Evolutionary conservation across 257 asterid species (phyloP).

Genomic region (Henckelia pumila): DNA sequence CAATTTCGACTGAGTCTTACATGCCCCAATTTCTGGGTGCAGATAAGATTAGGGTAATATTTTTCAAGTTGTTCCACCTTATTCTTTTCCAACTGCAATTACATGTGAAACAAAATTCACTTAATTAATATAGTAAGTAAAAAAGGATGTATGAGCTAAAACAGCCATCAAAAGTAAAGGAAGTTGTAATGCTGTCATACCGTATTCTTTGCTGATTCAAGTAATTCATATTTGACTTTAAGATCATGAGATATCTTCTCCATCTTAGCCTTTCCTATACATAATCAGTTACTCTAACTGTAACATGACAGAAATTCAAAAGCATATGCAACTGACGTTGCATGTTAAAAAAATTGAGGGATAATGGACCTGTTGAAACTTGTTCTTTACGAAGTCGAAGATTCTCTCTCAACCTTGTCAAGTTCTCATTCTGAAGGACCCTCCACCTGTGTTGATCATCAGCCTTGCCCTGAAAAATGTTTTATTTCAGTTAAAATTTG

Average conservation of each 20-base stretch:
- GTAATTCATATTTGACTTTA: slow-evolving; percentile 59
- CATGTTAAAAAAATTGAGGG: slow-evolving; percentile 16
- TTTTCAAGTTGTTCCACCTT: slow-evolving; percentile 78
- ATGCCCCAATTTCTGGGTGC: slow-evolving; percentile 86
- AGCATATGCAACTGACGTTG: slow-evolving; percentile 18
- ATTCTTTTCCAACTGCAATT: slow-evolving; percentile 74
- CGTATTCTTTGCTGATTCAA: slow-evolving; percentile 68
- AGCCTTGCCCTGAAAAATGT: slow-evolving; percentile 70
- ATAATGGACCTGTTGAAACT: slow-evolving; percentile 61
- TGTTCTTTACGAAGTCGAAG: slow-evolving; percentile 66
- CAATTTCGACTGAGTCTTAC: slow-evolving; percentile 42
- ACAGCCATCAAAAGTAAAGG: slow-evolving; percentile 3
- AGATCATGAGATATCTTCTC: slow-evolving; percentile 66
- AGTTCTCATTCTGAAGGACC: slow-evolving; percentile 76
- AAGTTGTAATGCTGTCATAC: slow-evolving; percentile 34
- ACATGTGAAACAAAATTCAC: slow-evolving; percentile 29
- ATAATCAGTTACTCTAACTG: slow-evolving; percentile 31
- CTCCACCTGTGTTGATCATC: slow-evolving; percentile 94
- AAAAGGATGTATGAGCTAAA: slow-evolving; percentile 17
- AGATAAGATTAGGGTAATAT: slow-evolving; percentile 77
- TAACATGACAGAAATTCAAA: slow-evolving; percentile 20
- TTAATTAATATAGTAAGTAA: slow-evolving; percentile 9
- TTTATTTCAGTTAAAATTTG: background rate
- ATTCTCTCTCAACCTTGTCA: slow-evolving; percentile 67
- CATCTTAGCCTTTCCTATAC: slow-evolving; percentile 70